phyloP scores from a whole-genome alignment of 345 rosid species.

The Sapria himalayana region DNA sequence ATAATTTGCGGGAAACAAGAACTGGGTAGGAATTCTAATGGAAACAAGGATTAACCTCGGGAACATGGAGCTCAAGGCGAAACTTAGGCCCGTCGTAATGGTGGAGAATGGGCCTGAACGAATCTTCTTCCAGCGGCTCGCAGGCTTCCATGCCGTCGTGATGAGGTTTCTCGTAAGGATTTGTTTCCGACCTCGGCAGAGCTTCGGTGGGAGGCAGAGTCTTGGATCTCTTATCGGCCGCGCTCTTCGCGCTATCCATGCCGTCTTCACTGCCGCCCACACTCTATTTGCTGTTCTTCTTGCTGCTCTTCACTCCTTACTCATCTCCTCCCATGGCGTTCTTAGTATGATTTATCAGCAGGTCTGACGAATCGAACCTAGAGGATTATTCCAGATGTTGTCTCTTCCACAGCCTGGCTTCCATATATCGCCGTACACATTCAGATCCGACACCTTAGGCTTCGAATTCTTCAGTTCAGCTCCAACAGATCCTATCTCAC shows the following conservation, averaged over 20 bases:
- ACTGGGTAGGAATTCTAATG: no score
- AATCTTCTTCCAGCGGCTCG: constrained; percentile 85
- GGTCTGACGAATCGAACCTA: constrained; percentile 13
- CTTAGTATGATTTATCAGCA: constrained; percentile 9
- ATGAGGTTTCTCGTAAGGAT: no score
- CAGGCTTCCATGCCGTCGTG: constrained; percentile 66
- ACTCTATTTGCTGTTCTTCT: constrained; percentile 8
- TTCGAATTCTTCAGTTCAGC: constrained; percentile 6
- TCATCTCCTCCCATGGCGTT: constrained; percentile 28
- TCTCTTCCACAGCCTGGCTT: constrained; percentile 17
- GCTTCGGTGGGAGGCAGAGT: constrained; percentile 18
- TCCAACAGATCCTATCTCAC: constrained; percentile 1
- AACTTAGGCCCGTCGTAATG: constrained; percentile 99
- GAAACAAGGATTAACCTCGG: constrained; percentile 79
- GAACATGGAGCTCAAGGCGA: constrained; percentile 75
- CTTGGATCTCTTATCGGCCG: constrained; percentile 17
- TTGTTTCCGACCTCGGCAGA: no score
- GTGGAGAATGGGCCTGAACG: constrained; percentile 92
- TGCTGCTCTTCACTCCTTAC: constrained; percentile 4
- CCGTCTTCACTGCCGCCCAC: constrained; percentile 17
- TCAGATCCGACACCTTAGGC: constrained; percentile 20
- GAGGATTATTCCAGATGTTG: constrained; percentile 12
- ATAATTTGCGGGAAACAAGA: no score
- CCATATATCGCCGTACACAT: constrained; percentile 28
- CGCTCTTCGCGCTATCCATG: no score